These are phyloP conservation scores for Hypseocharis bilobata DNA, from an alignment of 441 rosid genomes.

Conservation along the genomic window DNA sequence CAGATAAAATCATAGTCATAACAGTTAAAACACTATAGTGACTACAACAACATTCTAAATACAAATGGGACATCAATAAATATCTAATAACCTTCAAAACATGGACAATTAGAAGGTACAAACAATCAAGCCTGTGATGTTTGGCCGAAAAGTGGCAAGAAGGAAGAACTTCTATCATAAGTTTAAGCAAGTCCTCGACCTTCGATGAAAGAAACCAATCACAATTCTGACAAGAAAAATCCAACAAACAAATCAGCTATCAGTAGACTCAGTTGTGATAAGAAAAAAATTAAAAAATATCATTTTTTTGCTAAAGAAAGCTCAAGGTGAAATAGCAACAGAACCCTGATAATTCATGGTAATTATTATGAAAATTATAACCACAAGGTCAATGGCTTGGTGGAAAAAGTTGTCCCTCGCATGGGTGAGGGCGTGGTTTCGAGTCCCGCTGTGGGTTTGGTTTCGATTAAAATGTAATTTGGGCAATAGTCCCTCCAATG, in stretches of 20 bases:
- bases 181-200: conserved; percentile 53
- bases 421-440: too few relatives aligned
- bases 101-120: conserved; percentile 60
- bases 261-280: not conserved
- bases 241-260: conserved; percentile 9
- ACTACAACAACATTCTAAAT: not conserved
- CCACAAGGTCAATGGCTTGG: too few relatives aligned
- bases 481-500: too few relatives aligned
- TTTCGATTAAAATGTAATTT: too few relatives aligned
- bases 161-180: conserved; percentile 61
- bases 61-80: not conserved
- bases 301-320: not conserved
- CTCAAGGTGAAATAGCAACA: not conserved
- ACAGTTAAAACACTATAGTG: too few relatives aligned
- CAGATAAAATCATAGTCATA: conserved; percentile 5
- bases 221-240: conserved; percentile 35
- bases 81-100: conserved; percentile 43
- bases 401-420: too few relatives aligned
- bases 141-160: conserved; percentile 82
- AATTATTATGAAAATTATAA: too few relatives aligned
- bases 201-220: conserved; percentile 48
- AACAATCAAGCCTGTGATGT: conserved; percentile 82
- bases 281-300: not conserved
- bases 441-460: too few relatives aligned
- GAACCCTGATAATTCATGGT: not conserved